Percentiles rank a stretch among this genome's conserved stretches.
These are phyloP conservation scores for Lactarius deliciosus DNA, from an alignment of 768 basidiomycete genomes.

Conservation along the genomic window DNA sequence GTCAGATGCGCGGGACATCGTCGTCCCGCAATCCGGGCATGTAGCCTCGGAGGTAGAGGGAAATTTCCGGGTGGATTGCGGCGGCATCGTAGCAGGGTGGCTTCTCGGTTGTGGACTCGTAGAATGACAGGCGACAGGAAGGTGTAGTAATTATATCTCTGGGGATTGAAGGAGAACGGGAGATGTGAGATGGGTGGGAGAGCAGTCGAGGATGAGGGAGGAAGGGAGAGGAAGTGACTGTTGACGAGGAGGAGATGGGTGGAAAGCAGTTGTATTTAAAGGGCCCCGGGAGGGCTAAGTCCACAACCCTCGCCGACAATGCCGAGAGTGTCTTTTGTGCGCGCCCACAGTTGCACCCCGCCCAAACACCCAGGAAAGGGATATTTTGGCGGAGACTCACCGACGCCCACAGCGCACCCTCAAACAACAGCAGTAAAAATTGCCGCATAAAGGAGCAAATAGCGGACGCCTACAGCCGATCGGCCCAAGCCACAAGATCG, in stretches of 20 bases:
- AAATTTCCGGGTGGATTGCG: too few species aligned
- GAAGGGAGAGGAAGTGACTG: background rate
- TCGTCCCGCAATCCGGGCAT: slow-evolving; percentile 17
- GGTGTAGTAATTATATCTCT: background rate
- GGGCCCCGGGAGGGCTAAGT: background rate
- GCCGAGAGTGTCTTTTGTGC: slow-evolving; percentile 7
- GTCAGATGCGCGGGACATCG: slow-evolving; percentile 12
- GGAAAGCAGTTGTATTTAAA: slow-evolving; percentile 17
- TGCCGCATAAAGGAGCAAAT: background rate
- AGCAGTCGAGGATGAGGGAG: background rate
- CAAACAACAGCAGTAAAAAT: background rate
- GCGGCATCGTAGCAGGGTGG: background rate
- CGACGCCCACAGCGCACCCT: slow-evolving; percentile 16
- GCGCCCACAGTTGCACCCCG: slow-evolving; percentile 12
- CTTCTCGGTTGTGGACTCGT: background rate
- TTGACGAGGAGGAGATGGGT: background rate
- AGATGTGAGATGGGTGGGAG: background rate
- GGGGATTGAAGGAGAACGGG: background rate
- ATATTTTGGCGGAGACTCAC: slow-evolving; percentile 5
- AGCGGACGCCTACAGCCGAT: slow-evolving; percentile 11
- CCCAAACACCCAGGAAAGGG: slow-evolving; percentile 18
- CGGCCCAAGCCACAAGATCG: slow-evolving; percentile 13
- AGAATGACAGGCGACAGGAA: background rate
- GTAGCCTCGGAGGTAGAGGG: background rate
- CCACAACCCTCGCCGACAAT: background rate